Percentiles rank a stretch among this genome's conserved stretches.
Conservation (phyloP, 2,329 filamentous ascomycete species). For the Cryphonectria japonica region DNA sequence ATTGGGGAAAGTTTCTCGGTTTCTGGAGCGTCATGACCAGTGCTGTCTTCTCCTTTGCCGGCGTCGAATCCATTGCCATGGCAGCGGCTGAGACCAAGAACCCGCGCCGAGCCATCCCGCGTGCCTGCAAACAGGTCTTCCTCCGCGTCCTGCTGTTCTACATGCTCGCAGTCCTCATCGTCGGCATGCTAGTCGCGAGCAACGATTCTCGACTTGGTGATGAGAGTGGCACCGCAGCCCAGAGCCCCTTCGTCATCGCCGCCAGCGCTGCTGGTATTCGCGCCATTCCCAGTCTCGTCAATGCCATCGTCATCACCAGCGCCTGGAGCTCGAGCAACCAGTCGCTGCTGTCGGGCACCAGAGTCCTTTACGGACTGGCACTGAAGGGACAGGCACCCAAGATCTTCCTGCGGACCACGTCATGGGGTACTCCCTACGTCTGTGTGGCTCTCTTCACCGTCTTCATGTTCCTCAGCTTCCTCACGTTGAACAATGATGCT, state of each 20-base stretch:
- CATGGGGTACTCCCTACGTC: conserved; percentile 59
- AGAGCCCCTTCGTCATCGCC: conserved; percentile 72
- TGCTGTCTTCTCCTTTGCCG: conserved; percentile 51
- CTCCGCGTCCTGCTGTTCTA: conserved; percentile 47
- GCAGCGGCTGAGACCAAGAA: conserved; percentile 60
- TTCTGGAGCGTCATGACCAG: conserved; percentile 56
- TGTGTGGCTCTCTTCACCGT: conserved; percentile 57
- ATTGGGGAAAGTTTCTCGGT: conserved; percentile 65
- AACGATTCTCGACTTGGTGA: conserved; percentile 53
- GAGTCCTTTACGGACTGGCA: conserved; percentile 63
- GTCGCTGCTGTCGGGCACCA: conserved; percentile 62
- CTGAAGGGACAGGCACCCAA: conserved; percentile 62
- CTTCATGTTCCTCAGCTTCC: conserved; percentile 62
- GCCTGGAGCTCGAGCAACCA: conserved; percentile 73
- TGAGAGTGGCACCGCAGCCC: conserved; percentile 50
- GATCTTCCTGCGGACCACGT: conserved; percentile 57
- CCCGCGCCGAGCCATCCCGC: conserved; percentile 50
- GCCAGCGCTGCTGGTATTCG: conserved; percentile 68
- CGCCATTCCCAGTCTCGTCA: conserved; percentile 72
- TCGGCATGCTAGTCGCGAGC: conserved; percentile 63
- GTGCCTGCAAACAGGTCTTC: conserved; percentile 61
- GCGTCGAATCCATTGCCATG: conserved; percentile 56
- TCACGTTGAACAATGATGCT: conserved; percentile 59
- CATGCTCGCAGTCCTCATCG: conserved; percentile 57
- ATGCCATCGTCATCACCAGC: conserved; percentile 75